These are phyloP conservation scores for Ogataea pignaliae DNA, from an alignment of 805 yeast species.

Conservation along the genomic window DNA sequence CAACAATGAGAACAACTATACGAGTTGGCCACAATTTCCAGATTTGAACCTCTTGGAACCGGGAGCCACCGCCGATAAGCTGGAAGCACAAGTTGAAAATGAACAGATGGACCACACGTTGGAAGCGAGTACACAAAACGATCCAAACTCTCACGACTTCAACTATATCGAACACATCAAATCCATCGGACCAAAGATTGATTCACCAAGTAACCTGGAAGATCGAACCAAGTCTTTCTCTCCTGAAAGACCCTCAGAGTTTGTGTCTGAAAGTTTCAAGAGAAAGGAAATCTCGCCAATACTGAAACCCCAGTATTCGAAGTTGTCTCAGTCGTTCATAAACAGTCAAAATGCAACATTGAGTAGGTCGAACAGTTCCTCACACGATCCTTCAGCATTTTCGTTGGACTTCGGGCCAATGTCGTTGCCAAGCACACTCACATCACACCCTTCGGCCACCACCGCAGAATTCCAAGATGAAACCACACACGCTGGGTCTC, in stretches of 20 bases:
- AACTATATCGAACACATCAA: constrained; percentile 64
- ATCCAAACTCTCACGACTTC: constrained; percentile 50
- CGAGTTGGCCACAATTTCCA: constrained; percentile 33
- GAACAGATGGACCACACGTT: not conserved
- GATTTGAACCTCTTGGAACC: constrained; percentile 21
- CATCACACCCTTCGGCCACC: constrained; percentile 5
- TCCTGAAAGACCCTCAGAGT: not conserved
- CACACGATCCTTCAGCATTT: constrained; percentile 3
- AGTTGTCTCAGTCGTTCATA: constrained; percentile 25
- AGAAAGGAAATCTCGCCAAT: constrained; percentile 22
- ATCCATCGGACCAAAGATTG: constrained; percentile 36
- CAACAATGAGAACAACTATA: constrained; percentile 17
- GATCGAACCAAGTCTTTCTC: constrained; percentile 8
- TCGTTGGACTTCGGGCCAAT: constrained; percentile 18
- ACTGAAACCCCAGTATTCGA: constrained; percentile 23
- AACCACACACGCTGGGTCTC: constrained; percentile 13
- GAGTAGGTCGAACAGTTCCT: not conserved
- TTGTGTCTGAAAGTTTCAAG: constrained; percentile 10
- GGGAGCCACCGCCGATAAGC: constrained; percentile 1
- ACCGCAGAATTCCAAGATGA: constrained; percentile 12
- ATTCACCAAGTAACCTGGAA: constrained; percentile 1
- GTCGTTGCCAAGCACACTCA: constrained; percentile 7
- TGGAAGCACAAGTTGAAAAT: not conserved
- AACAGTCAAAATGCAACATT: constrained; percentile 1
- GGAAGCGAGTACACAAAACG: constrained; percentile 17